Base-by-base conservation (phyloP, 371 early-diverging fungal genomes). In the Mucor velutinosus region DNA sequence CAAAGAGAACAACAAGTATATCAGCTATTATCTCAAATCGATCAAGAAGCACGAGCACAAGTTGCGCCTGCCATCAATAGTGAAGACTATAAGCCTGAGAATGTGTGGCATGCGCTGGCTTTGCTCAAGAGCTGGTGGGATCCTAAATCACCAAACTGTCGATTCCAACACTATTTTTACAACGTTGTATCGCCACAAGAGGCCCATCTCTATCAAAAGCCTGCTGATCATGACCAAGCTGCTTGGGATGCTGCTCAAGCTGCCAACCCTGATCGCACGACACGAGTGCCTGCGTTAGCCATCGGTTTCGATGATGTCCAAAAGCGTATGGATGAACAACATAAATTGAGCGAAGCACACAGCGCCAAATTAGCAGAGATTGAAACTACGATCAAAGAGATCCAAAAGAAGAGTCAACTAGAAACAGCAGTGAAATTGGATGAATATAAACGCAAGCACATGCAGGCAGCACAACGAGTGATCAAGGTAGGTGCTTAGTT, bases 81-180 rank as follows among this genome's bases (percentile, higher is more conserved):
- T 60, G 72, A 69, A 11, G 68, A 70, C 5, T 72, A 71, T 53
- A 67, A 70, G 58, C 75, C 79, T n/a, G 69, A 77, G 12, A 76
- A 77, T 43, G 65, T 89, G 2, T 86, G 89, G 84, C 87, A 89
- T 39, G 78, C 80, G 23, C 65, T 92, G 21, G 79, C 87, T 55
- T 65, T 83, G n/a, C 78, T 93, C 49, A 87, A 88, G 69, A 81
- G 88, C 30, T 81, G 84, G 69, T 96, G 95, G 95, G 90, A 95
- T 64, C 90, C 94, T 1, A 70, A 82, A 27, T 90, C 89, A 57
- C 92, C 95, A 6, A 75, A 83, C 62, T 96, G 94, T 67, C 88
- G 90, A 32, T 95, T 96, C 77, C 90, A 89, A 70, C 89, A 94
- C 69, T 96, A 94, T 73, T 97, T 97, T 65, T 97, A 97, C 79